Conservation (phyloP, 2,329 filamentous ascomycete genomes). For the Gremmenia infestans region DNA sequence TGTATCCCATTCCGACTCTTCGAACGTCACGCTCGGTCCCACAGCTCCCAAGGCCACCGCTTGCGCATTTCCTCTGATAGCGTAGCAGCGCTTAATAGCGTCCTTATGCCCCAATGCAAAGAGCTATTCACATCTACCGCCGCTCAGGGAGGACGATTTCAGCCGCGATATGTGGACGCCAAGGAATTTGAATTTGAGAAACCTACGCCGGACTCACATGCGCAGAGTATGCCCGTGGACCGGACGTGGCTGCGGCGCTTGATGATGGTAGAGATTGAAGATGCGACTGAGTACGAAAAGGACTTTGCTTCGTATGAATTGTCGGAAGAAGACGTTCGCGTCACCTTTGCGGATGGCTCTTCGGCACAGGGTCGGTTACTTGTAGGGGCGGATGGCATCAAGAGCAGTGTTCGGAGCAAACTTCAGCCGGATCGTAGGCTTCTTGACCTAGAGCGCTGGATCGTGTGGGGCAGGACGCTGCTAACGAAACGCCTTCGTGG, state of each 20-base stretch:
- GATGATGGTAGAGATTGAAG: slow-evolving; percentile 22
- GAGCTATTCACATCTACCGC: neutral
- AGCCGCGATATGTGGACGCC: slow-evolving; percentile 4
- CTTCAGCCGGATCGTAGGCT: slow-evolving; percentile 29
- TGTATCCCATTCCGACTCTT: slow-evolving; percentile 1
- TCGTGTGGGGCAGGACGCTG: slow-evolving; percentile 26
- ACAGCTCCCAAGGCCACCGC: neutral
- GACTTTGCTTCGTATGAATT: slow-evolving; percentile 27
- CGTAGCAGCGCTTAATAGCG: neutral
- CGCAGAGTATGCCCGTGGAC: slow-evolving; percentile 22
- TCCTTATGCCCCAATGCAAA: neutral
- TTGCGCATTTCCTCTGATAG: neutral
- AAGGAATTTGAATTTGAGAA: neutral
- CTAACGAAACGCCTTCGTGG: neutral
- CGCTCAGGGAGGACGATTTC: neutral
- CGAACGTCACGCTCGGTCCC: neutral
- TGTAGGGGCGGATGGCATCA: slow-evolving; percentile 32
- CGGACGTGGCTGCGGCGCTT: slow-evolving; percentile 31
- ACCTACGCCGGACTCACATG: neutral
- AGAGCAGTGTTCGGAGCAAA: slow-evolving; percentile 30
- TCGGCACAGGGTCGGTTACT: slow-evolving; percentile 24
- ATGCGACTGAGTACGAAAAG: slow-evolving; percentile 30
- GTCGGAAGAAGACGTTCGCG: slow-evolving; percentile 17
- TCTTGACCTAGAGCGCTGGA: slow-evolving; percentile 31
- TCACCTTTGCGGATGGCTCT: slow-evolving; percentile 29